phyloP scores from a whole-genome alignment of 2,329 filamentous ascomycete species.

The Xylariales sp. region DNA sequence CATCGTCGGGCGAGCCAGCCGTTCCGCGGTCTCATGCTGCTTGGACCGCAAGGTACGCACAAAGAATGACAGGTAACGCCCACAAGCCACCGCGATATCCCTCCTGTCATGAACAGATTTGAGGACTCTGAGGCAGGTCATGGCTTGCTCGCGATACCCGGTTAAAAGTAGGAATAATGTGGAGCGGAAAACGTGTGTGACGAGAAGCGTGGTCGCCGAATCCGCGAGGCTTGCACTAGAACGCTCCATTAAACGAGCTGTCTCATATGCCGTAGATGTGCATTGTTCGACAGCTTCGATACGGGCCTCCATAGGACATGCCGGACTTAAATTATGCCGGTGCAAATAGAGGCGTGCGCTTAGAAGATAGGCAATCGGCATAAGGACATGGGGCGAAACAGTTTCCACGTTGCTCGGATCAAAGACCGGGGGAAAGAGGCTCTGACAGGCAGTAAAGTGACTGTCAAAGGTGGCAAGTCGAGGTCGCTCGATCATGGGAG shows the following conservation, averaged over 20 bases:
- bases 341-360: conserved; percentile 87
- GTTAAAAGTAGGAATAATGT: conserved; percentile 82
- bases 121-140: conserved; percentile 77
- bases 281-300: conserved; percentile 81
- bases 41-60: conserved; percentile 72
- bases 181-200: conserved; percentile 88
- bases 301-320: conserved; percentile 73
- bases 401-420: conserved; percentile 73
- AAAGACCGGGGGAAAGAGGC: conserved; percentile 79
- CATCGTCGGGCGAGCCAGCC: conserved; percentile 46
- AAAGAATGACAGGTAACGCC: conserved; percentile 86
- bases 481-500: conserved; percentile 72
- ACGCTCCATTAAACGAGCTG: conserved; percentile 78
- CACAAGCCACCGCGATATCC: conserved; percentile 80
- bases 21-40: conserved; percentile 57
- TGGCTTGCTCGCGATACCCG: conserved; percentile 77
- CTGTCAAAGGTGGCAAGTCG: conserved; percentile 83
- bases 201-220: conserved; percentile 78
- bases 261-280: conserved; percentile 79
- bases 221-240: conserved; percentile 70
- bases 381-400: conserved; percentile 79
- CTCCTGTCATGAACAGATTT: conserved; percentile 77
- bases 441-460: conserved; percentile 80
- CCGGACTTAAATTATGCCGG: conserved; percentile 85
- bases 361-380: conserved; percentile 81